Evolutionary conservation across 805 yeast species (phyloP), one percentile per base, ranked within the genome.

Genomic region (Brettanomyces anomalus): DNA sequence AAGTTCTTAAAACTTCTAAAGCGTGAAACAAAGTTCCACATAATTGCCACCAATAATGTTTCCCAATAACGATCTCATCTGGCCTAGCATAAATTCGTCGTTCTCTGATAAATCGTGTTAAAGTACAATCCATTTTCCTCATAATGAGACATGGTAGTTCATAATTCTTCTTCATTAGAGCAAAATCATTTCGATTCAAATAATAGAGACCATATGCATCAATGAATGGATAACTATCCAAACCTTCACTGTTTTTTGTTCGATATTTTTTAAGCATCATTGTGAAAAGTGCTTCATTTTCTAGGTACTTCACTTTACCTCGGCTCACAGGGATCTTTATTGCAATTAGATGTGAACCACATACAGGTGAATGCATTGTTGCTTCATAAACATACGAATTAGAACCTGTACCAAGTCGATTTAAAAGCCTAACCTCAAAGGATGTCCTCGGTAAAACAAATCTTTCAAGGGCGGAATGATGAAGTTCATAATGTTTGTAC

Each of bases 11-110:
- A 1, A 61, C 49, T 2, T 37, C 21, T 3, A 67, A 46, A 4
- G 57, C 55, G 37, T 50, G 45, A 1, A 63, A 15, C 16, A 67
- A 47, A 6, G 56, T 49, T 10, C 45, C 45, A 3, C 58, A 57
- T 4, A 68, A 46, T 21, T 43, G 44, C 64, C 65, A 65, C 68
- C 69, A 68, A 11, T 44, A 36, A 1, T 43, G 35, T 1, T 42
- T 13, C 1, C 61, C 60, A 13, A 65, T 48, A 5, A 46, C 53
- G 4, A 56, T 10, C 4, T 39, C 42, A n/a, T 34, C 39, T 4
- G 40, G 36, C 19, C 40, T 41, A 35, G 46, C 37, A 34, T 39
- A n/a, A 5, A 10, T 17, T 19, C 19, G 28, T 24, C 21, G 33
- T 4, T 26, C 30, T 15, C 45, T 40, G 11, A 65, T 55, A 41